Base-by-base conservation (phyloP, 345 rosid genomes). In the Eucalyptus fibrosa region DNA sequence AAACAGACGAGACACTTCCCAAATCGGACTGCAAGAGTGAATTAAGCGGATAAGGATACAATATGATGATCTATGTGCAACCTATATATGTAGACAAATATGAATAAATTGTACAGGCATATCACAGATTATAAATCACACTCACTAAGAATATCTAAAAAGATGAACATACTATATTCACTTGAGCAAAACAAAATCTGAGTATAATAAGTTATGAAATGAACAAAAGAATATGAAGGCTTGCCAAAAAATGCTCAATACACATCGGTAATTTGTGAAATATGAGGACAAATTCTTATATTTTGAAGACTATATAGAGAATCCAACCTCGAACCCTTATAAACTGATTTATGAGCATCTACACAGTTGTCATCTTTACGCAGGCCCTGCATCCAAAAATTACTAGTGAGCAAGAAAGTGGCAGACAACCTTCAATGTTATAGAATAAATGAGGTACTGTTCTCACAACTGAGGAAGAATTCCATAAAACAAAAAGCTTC, bases 401-500 rank as follows among this genome's bases (percentile, higher is more conserved):
- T 50, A 67, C 88, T 56, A 93, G 93, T 51, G 86, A 88, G 83
- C 13, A 91, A 89, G 69, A 34, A 86, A 81, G 44, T 88, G 21
- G 19, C 44, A 85, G 67, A 30, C 55, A 23, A 34, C 42, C 88
- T 88, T 89, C 56, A 86, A 81, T 42, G 45, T 62, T 15, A 77
- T 34, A 40, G 49, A 88, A 88, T 30, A 88, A 86, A 87, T 50
- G 80, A 93, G 94, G 55, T 94, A 96, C 96, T 67, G 47, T 91
- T 91, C 53, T 91, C 49, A 87, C 69, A 91, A 45, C 55, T 13
- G 86, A 87, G 87, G 90, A 60, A 67, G 99, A 94, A 95, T 96
- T 97, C 99, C 99, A 97, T 81, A 97, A 93, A 87, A 93, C 95
- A 94, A 97, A 97, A 90, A 90, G 93, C 92, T 97, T 97, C 86